phyloP scores from a whole-genome alignment of 352 stramenopile species.

The Phytophthora tentaculata region DNA sequence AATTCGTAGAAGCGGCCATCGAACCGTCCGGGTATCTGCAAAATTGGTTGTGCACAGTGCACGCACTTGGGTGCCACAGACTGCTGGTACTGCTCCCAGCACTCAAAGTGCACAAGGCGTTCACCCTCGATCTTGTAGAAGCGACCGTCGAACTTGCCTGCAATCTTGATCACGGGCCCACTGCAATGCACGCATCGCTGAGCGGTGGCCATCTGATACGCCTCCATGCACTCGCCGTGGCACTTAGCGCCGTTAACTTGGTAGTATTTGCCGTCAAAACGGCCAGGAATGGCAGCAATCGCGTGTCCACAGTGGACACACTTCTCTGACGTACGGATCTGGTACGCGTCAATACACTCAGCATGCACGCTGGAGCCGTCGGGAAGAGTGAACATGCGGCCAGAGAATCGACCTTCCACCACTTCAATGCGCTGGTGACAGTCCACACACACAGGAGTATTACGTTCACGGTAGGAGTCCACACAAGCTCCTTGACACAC shows the following conservation, averaged over 20 bases:
- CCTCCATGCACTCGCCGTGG: conserved; percentile 87
- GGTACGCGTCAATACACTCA: conserved; percentile 89
- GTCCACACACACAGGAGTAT: conserved; percentile 77
- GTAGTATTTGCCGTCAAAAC: conserved; percentile 85
- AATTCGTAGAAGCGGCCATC: conserved; percentile 89
- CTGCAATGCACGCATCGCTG: conserved; percentile 77
- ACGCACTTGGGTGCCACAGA: conserved; percentile 79
- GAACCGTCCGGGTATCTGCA: conserved; percentile 75
- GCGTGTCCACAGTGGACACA: conserved; percentile 81
- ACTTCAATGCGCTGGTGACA: conserved; percentile 81
- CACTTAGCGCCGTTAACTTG: conserved; percentile 77
- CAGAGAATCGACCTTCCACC: conserved; percentile 76
- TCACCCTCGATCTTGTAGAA: conserved; percentile 86
- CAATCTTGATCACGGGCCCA: conserved; percentile 73
- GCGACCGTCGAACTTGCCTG: conserved; percentile 75
- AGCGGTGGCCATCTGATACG: conserved; percentile 71
- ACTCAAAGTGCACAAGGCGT: conserved; percentile 85
- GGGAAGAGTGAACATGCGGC: conserved; percentile 78
- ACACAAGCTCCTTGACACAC: conserved; percentile 83
- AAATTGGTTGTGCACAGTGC: conserved; percentile 75
- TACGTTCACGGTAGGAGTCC: conserved; percentile 73
- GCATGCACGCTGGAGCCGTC: conserved; percentile 81
- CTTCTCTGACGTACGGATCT: conserved; percentile 80
- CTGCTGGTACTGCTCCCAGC: conserved; percentile 84
- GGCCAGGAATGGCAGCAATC: conserved; percentile 75